These are phyloP conservation scores for Penstemon davidsonii DNA, from an alignment of 257 asterid genomes.

Conservation along the genomic window DNA sequence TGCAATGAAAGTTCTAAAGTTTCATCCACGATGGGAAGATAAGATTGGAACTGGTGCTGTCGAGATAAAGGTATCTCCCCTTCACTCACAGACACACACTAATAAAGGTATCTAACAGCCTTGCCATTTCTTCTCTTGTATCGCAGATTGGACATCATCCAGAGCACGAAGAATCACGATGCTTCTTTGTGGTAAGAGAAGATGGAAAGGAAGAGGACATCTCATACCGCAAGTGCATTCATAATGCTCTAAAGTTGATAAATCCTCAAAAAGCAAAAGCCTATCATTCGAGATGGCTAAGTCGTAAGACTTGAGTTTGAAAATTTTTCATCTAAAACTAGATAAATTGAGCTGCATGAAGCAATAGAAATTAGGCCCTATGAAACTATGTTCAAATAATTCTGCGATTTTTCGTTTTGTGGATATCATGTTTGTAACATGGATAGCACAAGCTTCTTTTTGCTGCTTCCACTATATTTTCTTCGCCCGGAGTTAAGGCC, in stretches of 20 bases:
- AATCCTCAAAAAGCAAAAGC: conserved; percentile 51
- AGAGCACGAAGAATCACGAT: conserved; percentile 57
- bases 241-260: conserved; percentile 51
- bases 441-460: conserved; percentile 95
- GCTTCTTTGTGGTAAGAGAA: conserved; percentile 66
- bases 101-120: no score
- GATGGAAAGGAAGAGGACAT: conserved; percentile 90
- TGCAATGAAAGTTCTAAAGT: conserved; percentile 61
- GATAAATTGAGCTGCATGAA: background rate
- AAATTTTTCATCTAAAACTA: background rate
- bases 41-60: conserved; percentile 66
- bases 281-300: conserved; percentile 40
- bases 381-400: background rate
- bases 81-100: no score
- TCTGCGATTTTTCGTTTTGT: background rate
- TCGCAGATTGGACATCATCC: conserved; percentile 79
- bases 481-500: conserved; percentile 68
- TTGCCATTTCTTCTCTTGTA: background rate
- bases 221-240: conserved; percentile 76
- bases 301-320: conserved; percentile 12
- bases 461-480: conserved; percentile 93
- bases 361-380: no score
- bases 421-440: conserved; percentile 31
- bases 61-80: conserved; percentile 67
- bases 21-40: conserved; percentile 69